These are phyloP conservation scores for Moringa oleifera DNA, from an alignment of 345 rosid genomes.

Conservation along the genomic window DNA sequence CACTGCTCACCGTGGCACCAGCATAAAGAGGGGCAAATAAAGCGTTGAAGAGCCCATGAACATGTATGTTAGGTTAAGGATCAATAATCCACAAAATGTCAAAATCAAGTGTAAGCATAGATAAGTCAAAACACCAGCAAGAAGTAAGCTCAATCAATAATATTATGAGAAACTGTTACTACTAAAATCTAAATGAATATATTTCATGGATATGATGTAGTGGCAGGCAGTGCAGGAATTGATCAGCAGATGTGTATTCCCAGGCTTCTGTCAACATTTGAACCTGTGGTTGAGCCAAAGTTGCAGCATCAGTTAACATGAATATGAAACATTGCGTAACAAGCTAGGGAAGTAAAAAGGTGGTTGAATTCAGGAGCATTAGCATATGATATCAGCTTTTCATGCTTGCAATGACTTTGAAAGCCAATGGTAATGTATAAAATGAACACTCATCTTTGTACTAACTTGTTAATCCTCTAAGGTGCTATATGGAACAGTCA, in stretches of 20 bases:
- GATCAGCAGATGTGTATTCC: conserved; percentile 81
- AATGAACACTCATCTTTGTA: too few species aligned
- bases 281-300: conserved; percentile 40
- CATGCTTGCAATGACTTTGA: too few species aligned
- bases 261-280: conserved; percentile 79
- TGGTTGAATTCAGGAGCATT: too few species aligned
- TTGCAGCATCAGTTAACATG: not conserved
- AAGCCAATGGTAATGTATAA: too few species aligned
- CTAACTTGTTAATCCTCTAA: too few species aligned
- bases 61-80: conserved; percentile 67
- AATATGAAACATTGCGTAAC: too few species aligned
- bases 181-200: conserved; percentile 1
- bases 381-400: too few species aligned
- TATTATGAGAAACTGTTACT: not conserved
- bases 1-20: conserved; percentile 54
- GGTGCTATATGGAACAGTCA: too few species aligned
- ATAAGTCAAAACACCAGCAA: conserved; percentile 8
- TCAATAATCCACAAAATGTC: conserved; percentile 10
- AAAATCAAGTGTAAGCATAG: not conserved
- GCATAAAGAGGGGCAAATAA: conserved; percentile 85
- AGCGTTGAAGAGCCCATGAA: conserved; percentile 90
- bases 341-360: too few species aligned
- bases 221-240: conserved; percentile 88
- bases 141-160: conserved; percentile 6
- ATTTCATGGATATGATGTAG: conserved; percentile 77